phyloP scores from a whole-genome alignment of 2,329 filamentous ascomycete species.

The Fusarium burgessii region DNA sequence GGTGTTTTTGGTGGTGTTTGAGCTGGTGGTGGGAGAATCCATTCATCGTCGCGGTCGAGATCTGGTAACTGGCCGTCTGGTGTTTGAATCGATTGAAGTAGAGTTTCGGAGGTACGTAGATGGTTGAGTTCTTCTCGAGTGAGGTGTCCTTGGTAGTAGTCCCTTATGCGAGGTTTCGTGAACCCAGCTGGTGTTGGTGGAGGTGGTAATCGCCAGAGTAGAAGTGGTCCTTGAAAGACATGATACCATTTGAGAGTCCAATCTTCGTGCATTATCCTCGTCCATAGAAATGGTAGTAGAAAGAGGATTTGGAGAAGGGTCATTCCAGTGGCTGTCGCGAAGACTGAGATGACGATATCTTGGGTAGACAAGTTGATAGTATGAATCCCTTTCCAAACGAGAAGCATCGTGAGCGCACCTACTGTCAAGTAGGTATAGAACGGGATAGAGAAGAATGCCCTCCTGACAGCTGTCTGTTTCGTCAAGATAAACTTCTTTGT shows the following conservation, averaged over 20 bases:
- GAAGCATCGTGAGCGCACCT: slow-evolving; percentile 60
- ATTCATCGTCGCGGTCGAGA: slow-evolving; percentile 49
- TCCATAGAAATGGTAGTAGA: slow-evolving; percentile 65
- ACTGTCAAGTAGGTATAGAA: slow-evolving; percentile 55
- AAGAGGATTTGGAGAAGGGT: slow-evolving; percentile 59
- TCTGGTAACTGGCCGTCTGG: slow-evolving; percentile 37
- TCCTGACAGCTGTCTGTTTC: slow-evolving; percentile 47
- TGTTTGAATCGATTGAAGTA: slow-evolving; percentile 52
- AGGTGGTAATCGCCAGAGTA: slow-evolving; percentile 55
- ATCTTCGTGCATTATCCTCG: slow-evolving; percentile 63
- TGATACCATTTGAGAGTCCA: slow-evolving; percentile 64
- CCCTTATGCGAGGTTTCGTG: slow-evolving; percentile 57
- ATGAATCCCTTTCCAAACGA: slow-evolving; percentile 60
- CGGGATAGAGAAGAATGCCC: slow-evolving; percentile 52
- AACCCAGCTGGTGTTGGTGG: slow-evolving; percentile 54
- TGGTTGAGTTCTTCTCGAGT: slow-evolving; percentile 59
- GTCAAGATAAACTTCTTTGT: slow-evolving; percentile 52
- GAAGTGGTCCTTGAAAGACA: slow-evolving; percentile 60
- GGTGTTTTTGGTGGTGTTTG: slow-evolving; percentile 34
- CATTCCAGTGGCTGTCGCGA: slow-evolving; percentile 58
- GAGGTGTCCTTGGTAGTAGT: slow-evolving; percentile 64
- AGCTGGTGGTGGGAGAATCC: slow-evolving; percentile 50
- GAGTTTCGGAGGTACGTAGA: slow-evolving; percentile 51
- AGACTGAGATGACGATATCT: slow-evolving; percentile 52
- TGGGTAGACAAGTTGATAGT: slow-evolving; percentile 37